phyloP scores from a whole-genome alignment of 768 basidiomycete genomes.

The Mycena leptocephala region DNA sequence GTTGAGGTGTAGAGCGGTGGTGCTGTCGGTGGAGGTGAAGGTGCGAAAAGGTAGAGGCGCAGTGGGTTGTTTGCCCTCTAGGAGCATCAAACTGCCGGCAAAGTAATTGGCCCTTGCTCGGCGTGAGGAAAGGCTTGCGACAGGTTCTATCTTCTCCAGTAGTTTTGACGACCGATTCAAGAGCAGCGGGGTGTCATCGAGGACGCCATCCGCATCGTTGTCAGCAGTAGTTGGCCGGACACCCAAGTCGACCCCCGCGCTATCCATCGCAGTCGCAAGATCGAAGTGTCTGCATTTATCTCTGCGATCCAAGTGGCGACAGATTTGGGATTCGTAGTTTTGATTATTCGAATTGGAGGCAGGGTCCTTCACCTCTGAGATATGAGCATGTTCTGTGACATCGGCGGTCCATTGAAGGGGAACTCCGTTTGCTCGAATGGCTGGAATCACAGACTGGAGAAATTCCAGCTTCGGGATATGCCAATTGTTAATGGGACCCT shows the following conservation, averaged over 20 bases:
- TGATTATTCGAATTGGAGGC: neutral
- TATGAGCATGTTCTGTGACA: neutral
- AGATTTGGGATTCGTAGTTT: neutral
- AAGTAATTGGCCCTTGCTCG: neutral
- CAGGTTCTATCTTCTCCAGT: neutral
- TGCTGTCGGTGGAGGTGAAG: neutral
- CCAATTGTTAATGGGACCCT: neutral
- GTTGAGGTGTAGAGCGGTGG: constrained; percentile 28
- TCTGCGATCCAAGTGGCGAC: neutral
- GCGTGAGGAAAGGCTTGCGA: neutral
- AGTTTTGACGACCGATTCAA: neutral
- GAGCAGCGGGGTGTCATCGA: neutral
- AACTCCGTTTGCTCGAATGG: neutral
- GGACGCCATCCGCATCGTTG: neutral
- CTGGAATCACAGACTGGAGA: neutral
- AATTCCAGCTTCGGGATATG: neutral
- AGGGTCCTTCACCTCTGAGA: neutral
- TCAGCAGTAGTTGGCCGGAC: neutral
- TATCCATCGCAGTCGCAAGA: neutral
- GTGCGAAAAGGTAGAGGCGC: constrained; percentile 19
- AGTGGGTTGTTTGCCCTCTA: neutral
- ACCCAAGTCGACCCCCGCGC: neutral
- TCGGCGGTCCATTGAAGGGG: neutral
- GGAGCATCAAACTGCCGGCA: neutral
- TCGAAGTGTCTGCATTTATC: neutral